A percentile compares a stretch with the other conserved stretches of the same genome.
phyloP scores from a whole-genome alignment of 129 eudicot genomes.

The Centaurea solstitialis region DNA sequence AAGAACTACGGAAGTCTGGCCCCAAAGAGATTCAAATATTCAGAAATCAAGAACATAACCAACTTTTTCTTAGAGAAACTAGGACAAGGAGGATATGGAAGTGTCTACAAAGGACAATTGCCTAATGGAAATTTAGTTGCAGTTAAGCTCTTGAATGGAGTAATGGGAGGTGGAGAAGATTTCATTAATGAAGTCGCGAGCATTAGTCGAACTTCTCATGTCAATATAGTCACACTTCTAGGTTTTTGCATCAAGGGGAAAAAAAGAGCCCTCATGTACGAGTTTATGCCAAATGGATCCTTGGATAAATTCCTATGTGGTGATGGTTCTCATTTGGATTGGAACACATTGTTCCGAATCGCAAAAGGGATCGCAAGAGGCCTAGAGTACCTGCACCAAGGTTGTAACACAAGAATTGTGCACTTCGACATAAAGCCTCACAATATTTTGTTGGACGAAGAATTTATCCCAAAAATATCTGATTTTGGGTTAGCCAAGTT shows the following conservation, averaged over 20 bases:
- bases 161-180: neutral
- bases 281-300: conserved; percentile 25
- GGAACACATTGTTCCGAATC: conserved; percentile 10
- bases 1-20: neutral
- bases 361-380: neutral
- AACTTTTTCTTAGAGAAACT: neutral
- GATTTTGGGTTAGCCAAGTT: conserved; percentile 42
- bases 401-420: neutral
- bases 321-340: conserved; percentile 31
- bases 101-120: conserved; percentile 13
- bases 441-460: neutral
- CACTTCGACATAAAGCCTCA: conserved; percentile 5
- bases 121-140: conserved; percentile 2
- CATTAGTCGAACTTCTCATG: neutral
- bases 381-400: neutral
- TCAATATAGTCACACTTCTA: neutral
- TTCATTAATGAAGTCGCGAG: neutral
- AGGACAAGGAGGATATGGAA: conserved; percentile 17
- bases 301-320: neutral
- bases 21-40: neutral
- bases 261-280: conserved; percentile 37
- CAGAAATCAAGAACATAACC: conserved; percentile 2
- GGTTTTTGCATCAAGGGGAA: conserved; percentile 32
- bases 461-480: conserved; percentile 30
- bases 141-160: neutral